phyloP scores from a whole-genome alignment of 768 basidiomycete genomes.

The Rhizopogon sp. region DNA sequence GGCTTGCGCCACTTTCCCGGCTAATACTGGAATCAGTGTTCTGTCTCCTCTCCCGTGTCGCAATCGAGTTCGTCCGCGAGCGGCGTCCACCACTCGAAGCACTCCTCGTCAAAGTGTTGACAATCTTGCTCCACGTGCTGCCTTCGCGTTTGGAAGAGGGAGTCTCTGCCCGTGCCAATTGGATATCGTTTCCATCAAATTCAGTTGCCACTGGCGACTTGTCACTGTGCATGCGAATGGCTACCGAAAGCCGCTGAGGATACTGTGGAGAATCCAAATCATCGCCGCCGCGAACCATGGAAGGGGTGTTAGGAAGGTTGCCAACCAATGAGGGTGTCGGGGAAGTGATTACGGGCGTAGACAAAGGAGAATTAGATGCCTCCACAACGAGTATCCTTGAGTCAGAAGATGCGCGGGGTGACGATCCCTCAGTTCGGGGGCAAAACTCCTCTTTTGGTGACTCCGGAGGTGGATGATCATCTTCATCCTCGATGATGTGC shows the following conservation, averaged over 20 bases:
- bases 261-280: constrained; percentile 53
- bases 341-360: constrained; percentile 36
- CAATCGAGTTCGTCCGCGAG: constrained; percentile 75
- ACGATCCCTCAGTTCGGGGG: constrained; percentile 45
- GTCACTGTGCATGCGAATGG: constrained; percentile 55
- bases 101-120: constrained; percentile 59
- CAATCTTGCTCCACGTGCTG: constrained; percentile 69
- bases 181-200: constrained; percentile 44
- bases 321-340: constrained; percentile 47
- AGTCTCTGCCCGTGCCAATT: constrained; percentile 34
- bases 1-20: constrained; percentile 71
- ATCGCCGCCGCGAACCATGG: constrained; percentile 36
- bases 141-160: constrained; percentile 57
- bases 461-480: constrained; percentile 46
- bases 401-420: constrained; percentile 51
- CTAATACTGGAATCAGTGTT: constrained; percentile 70
- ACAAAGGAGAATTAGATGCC: constrained; percentile 55
- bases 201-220: constrained; percentile 51
- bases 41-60: constrained; percentile 59
- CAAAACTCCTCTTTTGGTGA: constrained; percentile 45
- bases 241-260: constrained; percentile 57
- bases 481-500: constrained; percentile 35
- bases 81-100: constrained; percentile 67
- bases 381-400: constrained; percentile 63
- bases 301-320: constrained; percentile 38